These are phyloP conservation scores for Hypoxylon sp. DNA, from an alignment of 2,329 filamentous ascomycete genomes.

Conservation along the genomic window DNA sequence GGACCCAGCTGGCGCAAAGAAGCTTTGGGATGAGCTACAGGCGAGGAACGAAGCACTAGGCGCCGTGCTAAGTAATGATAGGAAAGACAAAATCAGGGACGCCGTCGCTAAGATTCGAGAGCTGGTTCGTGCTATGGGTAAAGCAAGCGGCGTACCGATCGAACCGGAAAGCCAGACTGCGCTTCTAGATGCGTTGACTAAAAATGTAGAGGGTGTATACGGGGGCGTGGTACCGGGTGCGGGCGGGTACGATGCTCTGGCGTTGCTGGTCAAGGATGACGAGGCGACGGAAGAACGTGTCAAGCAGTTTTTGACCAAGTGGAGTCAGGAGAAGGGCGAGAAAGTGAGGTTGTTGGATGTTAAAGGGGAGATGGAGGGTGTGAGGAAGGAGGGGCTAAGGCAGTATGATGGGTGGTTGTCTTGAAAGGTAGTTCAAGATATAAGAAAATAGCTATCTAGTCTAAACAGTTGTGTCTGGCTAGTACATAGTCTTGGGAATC, in stretches of 20 bases:
- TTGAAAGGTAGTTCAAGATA: background rate
- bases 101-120: slow-evolving; percentile 68
- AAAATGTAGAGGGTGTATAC: slow-evolving; percentile 81
- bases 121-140: slow-evolving; percentile 83
- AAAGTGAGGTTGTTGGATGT: slow-evolving; percentile 75
- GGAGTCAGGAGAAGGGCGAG: slow-evolving; percentile 72
- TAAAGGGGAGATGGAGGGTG: slow-evolving; percentile 56
- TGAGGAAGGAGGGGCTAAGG: slow-evolving; percentile 49
- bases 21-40: slow-evolving; percentile 84
- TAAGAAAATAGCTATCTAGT: background rate
- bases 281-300: slow-evolving; percentile 73
- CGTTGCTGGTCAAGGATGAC: slow-evolving; percentile 83
- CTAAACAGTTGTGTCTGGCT: background rate
- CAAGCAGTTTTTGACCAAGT: slow-evolving; percentile 73
- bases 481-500: background rate
- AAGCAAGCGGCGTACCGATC: slow-evolving; percentile 82
- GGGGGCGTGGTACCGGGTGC: slow-evolving; percentile 95
- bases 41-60: slow-evolving; percentile 80
- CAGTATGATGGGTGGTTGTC: slow-evolving; percentile 53
- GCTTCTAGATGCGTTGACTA: slow-evolving; percentile 81
- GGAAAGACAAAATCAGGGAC: slow-evolving; percentile 60
- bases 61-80: slow-evolving; percentile 69
- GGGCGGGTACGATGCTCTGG: slow-evolving; percentile 92
- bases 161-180: slow-evolving; percentile 89
- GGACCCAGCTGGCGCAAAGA: slow-evolving; percentile 74